A percentile compares a stretch with the other conserved stretches of the same genome.
phyloP scores from a whole-genome alignment of 495 filamentous ascomycete genomes.

The Clavariopsis aquatica region DNA sequence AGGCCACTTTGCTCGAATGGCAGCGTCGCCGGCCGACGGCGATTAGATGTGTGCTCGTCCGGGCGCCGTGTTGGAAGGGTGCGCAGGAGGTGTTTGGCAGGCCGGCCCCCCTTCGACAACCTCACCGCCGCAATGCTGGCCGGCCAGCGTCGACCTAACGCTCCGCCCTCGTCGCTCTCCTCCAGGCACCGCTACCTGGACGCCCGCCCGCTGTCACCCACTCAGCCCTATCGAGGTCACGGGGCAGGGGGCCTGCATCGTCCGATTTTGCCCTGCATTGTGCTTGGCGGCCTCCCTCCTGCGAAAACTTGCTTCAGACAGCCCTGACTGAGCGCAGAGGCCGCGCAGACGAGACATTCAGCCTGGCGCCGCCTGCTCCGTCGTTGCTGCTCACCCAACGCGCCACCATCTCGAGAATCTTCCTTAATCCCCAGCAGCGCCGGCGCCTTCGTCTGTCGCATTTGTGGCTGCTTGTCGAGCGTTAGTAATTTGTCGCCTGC shows the following conservation, averaged over 20 bases:
- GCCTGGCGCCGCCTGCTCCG: neutral
- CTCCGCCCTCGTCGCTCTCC: constrained; percentile 10
- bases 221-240: constrained; percentile 17
- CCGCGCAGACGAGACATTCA: neutral
- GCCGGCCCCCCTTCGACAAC: neutral
- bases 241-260: neutral
- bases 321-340: neutral
- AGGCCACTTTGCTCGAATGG: no score
- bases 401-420: neutral
- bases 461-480: no score
- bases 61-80: neutral
- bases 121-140: neutral
- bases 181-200: neutral
- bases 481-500: no score
- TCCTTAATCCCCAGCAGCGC: neutral
- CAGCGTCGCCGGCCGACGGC: no score
- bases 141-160: neutral
- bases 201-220: neutral
- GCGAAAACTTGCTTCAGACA: constrained; percentile 6
- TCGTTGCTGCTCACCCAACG: neutral
- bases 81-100: neutral
- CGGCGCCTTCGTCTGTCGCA: neutral
- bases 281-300: constrained; percentile 7
- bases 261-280: constrained; percentile 3
- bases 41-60: neutral